These are phyloP conservation scores for Priceomyces fermenticarens DNA, from an alignment of 805 yeast species.

Conservation along the genomic window DNA sequence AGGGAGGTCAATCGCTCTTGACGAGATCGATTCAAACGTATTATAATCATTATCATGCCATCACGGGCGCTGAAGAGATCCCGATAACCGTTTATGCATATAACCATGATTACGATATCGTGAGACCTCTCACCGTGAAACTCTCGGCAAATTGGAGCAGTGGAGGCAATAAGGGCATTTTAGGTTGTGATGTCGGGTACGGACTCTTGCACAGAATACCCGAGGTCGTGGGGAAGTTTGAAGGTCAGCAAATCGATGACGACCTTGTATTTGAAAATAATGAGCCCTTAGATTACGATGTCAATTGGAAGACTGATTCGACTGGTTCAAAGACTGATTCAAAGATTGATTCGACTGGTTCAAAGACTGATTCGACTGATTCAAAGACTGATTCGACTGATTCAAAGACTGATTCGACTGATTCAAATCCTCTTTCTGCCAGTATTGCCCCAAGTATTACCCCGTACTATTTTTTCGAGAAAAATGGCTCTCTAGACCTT, in stretches of 20 bases:
- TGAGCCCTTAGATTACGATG: constrained; percentile 16
- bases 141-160: constrained; percentile 65
- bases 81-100: constrained; percentile 59
- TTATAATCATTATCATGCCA: constrained; percentile 44
- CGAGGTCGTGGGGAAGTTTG: constrained; percentile 53
- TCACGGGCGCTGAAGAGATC: constrained; percentile 29
- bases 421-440: no score
- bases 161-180: constrained; percentile 61
- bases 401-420: background rate
- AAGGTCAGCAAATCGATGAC: constrained; percentile 25
- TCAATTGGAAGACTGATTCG: background rate
- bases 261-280: constrained; percentile 32
- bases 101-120: constrained; percentile 81
- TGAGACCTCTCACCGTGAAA: constrained; percentile 82
- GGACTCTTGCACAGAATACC: constrained; percentile 89
- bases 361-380: background rate
- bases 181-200: constrained; percentile 95
- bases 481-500: no score
- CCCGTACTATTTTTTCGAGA: no score
- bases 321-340: background rate
- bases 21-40: constrained; percentile 63
- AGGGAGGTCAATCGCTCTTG: constrained; percentile 83
- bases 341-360: no score
- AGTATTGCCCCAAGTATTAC: no score
- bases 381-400: background rate